Percentiles rank a stretch among this genome's conserved stretches.
Conservation (phyloP, 225 moss, liverwort and hornwort species). For the Antitrichia curtipendula region DNA sequence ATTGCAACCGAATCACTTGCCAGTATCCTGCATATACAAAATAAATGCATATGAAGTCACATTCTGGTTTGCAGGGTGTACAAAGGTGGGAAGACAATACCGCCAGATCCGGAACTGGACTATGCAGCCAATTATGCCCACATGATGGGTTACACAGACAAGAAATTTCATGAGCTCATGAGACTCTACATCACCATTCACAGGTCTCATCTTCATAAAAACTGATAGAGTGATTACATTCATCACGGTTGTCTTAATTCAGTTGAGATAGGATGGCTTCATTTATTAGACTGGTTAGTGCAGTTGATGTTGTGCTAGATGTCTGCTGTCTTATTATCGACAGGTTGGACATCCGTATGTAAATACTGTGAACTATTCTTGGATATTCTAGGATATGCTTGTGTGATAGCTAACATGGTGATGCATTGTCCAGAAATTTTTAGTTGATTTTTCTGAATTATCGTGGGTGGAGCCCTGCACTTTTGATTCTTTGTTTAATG, state of each 20-base stretch:
- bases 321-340: background rate
- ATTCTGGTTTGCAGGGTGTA: slow-evolving; percentile 7
- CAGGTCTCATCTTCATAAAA: slow-evolving; percentile 4
- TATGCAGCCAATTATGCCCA: slow-evolving; percentile 52
- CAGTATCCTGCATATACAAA: background rate
- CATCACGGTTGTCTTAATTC: background rate
- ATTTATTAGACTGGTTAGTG: background rate
- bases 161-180: slow-evolving; percentile 40
- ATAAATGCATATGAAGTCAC: background rate
- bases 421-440: background rate
- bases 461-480: background rate
- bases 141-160: slow-evolving; percentile 44
- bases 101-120: slow-evolving; percentile 32
- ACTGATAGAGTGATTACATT: background rate
- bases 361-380: background rate
- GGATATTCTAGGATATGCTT: background rate
- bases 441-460: background rate
- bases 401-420: background rate
- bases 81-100: slow-evolving; percentile 35
- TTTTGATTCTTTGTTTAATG: background rate
- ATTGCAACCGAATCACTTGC: background rate
- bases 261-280: background rate
- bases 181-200: slow-evolving; percentile 51
- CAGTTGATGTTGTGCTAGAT: background rate
- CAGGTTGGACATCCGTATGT: background rate